phyloP scores from a whole-genome alignment of 2,329 filamentous ascomycete species.

The Ophiocordyceps australis region DNA sequence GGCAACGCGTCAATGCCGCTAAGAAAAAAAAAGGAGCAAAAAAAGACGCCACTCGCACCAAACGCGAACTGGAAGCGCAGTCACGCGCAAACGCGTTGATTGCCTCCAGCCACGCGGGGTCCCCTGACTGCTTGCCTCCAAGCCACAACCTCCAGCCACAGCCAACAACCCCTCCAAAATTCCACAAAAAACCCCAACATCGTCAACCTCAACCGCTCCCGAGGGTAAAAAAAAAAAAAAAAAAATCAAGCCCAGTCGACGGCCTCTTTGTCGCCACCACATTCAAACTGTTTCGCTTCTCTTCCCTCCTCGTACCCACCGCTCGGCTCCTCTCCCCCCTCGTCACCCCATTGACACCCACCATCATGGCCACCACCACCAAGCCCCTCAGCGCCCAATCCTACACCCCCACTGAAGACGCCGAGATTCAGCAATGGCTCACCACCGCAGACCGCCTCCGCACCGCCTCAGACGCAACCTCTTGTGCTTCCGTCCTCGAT shows the following conservation, averaged over 20 bases:
- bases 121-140: too few relatives aligned
- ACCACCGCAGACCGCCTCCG: slow-evolving; percentile 53
- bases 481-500: slow-evolving; percentile 53
- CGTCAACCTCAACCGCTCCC: too few relatives aligned
- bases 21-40: too few relatives aligned
- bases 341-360: slow-evolving; percentile 5
- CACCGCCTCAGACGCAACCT: slow-evolving; percentile 35
- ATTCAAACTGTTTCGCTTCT: slow-evolving; percentile 22
- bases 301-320: not conserved
- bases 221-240: too few relatives aligned
- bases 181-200: too few relatives aligned
- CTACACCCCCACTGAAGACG: slow-evolving; percentile 64
- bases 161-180: too few relatives aligned
- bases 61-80: slow-evolving; percentile 16
- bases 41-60: too few relatives aligned
- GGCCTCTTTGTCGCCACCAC: not conserved
- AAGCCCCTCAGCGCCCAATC: slow-evolving; percentile 46
- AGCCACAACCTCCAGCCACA: slow-evolving; percentile 3
- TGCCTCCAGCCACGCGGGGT: not conserved
- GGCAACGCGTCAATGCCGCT: too few relatives aligned
- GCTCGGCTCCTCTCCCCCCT: slow-evolving; percentile 13
- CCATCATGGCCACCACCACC: slow-evolving; percentile 51
- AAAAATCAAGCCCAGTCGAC: too few relatives aligned
- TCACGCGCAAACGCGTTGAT: slow-evolving; percentile 12
- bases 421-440: slow-evolving; percentile 81